phyloP scores from a whole-genome alignment of 2,329 filamentous ascomycete species.

The Proliferodiscus dingleyae region DNA sequence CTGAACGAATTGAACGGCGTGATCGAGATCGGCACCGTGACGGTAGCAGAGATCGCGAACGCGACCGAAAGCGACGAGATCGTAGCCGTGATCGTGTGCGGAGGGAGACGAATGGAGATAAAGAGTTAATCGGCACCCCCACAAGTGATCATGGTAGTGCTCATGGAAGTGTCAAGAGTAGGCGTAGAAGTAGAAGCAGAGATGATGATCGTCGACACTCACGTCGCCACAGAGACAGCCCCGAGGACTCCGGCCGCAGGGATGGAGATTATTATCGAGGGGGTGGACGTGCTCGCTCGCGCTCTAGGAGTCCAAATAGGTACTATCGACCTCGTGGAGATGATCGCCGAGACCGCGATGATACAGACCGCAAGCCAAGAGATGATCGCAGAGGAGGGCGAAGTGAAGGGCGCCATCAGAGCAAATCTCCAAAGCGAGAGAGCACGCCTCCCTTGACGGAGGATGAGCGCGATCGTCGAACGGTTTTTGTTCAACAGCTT shows the following conservation, averaged over 20 bases:
- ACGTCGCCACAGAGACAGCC: slow-evolving; percentile 61
- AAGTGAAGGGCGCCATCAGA: slow-evolving; percentile 35
- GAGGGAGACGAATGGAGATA: slow-evolving; percentile 40
- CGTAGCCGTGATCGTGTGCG: slow-evolving; percentile 49
- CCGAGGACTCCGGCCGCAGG: slow-evolving; percentile 40
- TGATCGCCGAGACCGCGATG: slow-evolving; percentile 48
- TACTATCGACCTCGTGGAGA: slow-evolving; percentile 44
- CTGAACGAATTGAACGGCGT: slow-evolving; percentile 47
- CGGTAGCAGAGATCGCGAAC: slow-evolving; percentile 50
- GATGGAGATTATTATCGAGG: slow-evolving; percentile 68
- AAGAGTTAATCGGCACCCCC: slow-evolving; percentile 60
- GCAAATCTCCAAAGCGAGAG: slow-evolving; percentile 40
- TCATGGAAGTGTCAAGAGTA: slow-evolving; percentile 69
- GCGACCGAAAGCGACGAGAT: slow-evolving; percentile 52
- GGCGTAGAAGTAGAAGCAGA: slow-evolving; percentile 72
- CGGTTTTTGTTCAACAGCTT: slow-evolving; percentile 97
- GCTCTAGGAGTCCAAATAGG: slow-evolving; percentile 66
- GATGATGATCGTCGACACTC: slow-evolving; percentile 70
- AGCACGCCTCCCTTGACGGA: slow-evolving; percentile 74
- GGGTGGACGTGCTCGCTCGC: slow-evolving; percentile 58
- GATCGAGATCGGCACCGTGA: slow-evolving; percentile 53
- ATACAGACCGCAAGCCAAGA: slow-evolving; percentile 41
- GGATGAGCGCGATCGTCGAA: slow-evolving; percentile 93
- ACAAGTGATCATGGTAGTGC: slow-evolving; percentile 70
- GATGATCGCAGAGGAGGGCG: slow-evolving; percentile 38